Evolutionary conservation across 805 yeast genomes (phyloP).

Genomic region (Ogataea neopini): DNA sequence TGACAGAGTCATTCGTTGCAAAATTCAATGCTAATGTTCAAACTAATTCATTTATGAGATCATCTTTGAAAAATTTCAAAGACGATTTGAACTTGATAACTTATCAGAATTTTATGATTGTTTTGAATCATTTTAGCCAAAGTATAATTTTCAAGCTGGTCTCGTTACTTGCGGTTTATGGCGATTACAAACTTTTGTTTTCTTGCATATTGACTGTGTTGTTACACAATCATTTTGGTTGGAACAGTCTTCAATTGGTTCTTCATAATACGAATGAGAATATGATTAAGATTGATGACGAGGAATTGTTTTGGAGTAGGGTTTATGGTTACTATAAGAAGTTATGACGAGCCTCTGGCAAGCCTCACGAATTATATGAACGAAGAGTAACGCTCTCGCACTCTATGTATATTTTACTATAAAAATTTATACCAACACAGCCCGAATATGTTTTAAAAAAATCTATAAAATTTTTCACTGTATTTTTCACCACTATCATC

Average conservation of each 20-base stretch:
- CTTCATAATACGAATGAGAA: constrained; percentile 19
- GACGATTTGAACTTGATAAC: constrained; percentile 30
- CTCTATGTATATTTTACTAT: constrained; percentile 1
- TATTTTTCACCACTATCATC: background rate
- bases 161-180: constrained; percentile 28
- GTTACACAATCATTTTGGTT: constrained; percentile 54
- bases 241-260: constrained; percentile 35
- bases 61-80: constrained; percentile 26
- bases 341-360: constrained; percentile 13
- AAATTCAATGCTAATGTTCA: constrained; percentile 25
- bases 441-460: constrained; percentile 1
- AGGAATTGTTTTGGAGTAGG: constrained; percentile 32
- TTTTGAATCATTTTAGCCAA: constrained; percentile 21
- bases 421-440: constrained; percentile 6
- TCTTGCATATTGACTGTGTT: constrained; percentile 43
- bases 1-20: constrained; percentile 25
- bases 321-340: constrained; percentile 30
- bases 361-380: too few relatives aligned
- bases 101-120: constrained; percentile 20
- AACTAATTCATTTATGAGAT: constrained; percentile 19
- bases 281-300: constrained; percentile 24
- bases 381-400: too few relatives aligned
- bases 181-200: constrained; percentile 41
- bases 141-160: constrained; percentile 23
- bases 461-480: background rate